Evolutionary conservation across 805 yeast genomes (phyloP), one percentile per base, ranked within the genome.

Genomic region (Starmerella sp.): DNA sequence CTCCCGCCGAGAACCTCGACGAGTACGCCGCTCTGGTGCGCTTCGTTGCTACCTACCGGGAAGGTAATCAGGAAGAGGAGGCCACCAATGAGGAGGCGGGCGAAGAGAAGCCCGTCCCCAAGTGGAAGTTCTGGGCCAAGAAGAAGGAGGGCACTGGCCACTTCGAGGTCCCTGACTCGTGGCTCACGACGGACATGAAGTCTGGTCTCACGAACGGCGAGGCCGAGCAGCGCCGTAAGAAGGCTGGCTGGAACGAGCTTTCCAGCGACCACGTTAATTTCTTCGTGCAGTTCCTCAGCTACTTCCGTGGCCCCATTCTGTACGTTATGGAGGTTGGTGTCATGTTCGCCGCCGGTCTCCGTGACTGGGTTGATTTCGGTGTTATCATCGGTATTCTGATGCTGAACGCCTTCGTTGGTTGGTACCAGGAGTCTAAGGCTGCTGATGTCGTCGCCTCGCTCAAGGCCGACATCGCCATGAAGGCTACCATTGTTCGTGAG

Each of bases 351-450:
- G 95, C 95, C 63, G 96, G 95, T 85, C 78, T 87, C 67, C 88
- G 88, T 77, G 96, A 88, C 78, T 89, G 96, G 96, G 93, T 89
- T 68, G 96, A 88, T 81, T 88, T 88, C 78, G 96, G 96, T 84
- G 96, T 89, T 71, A 89, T 89, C 71, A 82, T 86, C 74, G 96
- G 85, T 77, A 77, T 89, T 68, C 77, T 89, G 69, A 66, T 83
- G 75, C 81, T 89, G 71, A 89, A 89, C 76, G 96, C 96, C 63
- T 75, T 77, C 70, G 96, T 89, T 72, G 96, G 96, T 84, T 89
- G 89, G 84, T 80, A 88, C 69, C 96, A 89, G 79, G 96, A 89
- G 78, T 87, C 78, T 83, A 95, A 89, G 78, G 96, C 96, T 65
- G 96, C 96, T 77, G 89, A 95, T 65, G 90, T 88, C 78, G 96